Evolutionary conservation across 768 basidiomycete species (phyloP).

Genomic region (Cystobasidium tubakii): DNA sequence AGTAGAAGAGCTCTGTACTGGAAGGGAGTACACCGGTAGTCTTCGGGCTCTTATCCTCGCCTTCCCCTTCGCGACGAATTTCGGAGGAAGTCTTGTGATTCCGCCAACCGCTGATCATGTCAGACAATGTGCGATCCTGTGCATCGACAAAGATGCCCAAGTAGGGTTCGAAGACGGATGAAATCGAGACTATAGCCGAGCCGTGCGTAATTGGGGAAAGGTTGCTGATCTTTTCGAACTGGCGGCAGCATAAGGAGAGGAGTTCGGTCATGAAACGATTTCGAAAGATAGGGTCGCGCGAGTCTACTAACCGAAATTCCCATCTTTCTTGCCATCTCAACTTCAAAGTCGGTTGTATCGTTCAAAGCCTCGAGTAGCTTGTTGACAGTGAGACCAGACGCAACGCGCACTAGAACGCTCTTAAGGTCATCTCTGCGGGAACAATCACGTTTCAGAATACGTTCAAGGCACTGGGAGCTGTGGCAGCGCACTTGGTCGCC

Average conservation of each 20-base stretch:
- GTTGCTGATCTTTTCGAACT: constrained; percentile 46
- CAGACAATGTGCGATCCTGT: constrained; percentile 70
- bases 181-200: constrained; percentile 57
- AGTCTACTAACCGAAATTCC: constrained; percentile 55
- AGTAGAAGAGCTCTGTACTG: constrained; percentile 93
- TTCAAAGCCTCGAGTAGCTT: constrained; percentile 78
- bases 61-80: neutral
- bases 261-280: neutral
- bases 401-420: constrained; percentile 70
- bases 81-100: constrained; percentile 2
- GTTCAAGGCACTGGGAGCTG: neutral
- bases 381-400: constrained; percentile 66
- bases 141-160: constrained; percentile 91
- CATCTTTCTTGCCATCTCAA: constrained; percentile 73
- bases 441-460: neutral
- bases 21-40: constrained; percentile 70
- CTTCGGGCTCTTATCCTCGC: constrained; percentile 48
- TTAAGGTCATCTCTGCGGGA: constrained; percentile 70
- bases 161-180: constrained; percentile 84
- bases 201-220: constrained; percentile 40
- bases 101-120: constrained; percentile 26
- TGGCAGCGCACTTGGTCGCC: constrained; percentile 21
- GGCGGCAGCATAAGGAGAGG: neutral
- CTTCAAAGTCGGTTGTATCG: constrained; percentile 80
- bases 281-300: too few species aligned